Conservation (phyloP, 106 monocot species). For the Iris macrosiphon region DNA sequence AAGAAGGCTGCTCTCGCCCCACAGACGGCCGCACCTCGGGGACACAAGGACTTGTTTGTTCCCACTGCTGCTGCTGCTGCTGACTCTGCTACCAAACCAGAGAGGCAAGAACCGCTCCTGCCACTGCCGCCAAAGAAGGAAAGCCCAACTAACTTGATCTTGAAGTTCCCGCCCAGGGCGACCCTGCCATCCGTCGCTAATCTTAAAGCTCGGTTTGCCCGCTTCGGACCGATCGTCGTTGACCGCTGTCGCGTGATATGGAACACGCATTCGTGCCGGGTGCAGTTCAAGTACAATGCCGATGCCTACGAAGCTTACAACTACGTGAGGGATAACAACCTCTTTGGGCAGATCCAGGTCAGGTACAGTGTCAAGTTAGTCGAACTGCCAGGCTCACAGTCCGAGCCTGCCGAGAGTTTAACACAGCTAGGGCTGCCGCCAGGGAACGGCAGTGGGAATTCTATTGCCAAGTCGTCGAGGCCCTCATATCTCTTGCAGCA, state of each 20-base stretch:
- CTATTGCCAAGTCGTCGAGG: background rate
- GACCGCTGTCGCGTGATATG: slow-evolving; percentile 9
- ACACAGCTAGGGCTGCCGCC: background rate
- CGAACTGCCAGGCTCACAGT: slow-evolving; percentile 3
- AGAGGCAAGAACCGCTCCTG: slow-evolving; percentile 1
- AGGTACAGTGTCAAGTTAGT: slow-evolving; percentile 1
- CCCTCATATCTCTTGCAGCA: background rate
- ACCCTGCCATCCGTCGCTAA: slow-evolving; percentile 15
- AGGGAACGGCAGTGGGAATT: background rate
- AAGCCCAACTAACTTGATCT: slow-evolving; percentile 8
- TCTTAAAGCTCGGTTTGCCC: slow-evolving; percentile 19
- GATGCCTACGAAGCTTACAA: slow-evolving; percentile 8
- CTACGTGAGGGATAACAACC: background rate
- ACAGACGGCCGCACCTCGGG: background rate
- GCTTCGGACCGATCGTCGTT: slow-evolving; percentile 12
- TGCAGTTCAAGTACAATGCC: slow-evolving; percentile 18
- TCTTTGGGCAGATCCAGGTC: slow-evolving; percentile 15
- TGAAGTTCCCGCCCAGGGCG: slow-evolving; percentile 19
- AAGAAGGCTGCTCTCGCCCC: background rate
- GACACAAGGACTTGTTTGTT: background rate
- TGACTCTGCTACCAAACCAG: background rate
- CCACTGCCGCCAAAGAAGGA: background rate
- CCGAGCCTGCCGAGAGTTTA: background rate
- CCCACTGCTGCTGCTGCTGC: background rate
- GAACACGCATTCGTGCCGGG: slow-evolving; percentile 14